Evolutionary conservation across 176 grass and related monocot species (phyloP).

Genomic region (Aegilops longissima): DNA sequence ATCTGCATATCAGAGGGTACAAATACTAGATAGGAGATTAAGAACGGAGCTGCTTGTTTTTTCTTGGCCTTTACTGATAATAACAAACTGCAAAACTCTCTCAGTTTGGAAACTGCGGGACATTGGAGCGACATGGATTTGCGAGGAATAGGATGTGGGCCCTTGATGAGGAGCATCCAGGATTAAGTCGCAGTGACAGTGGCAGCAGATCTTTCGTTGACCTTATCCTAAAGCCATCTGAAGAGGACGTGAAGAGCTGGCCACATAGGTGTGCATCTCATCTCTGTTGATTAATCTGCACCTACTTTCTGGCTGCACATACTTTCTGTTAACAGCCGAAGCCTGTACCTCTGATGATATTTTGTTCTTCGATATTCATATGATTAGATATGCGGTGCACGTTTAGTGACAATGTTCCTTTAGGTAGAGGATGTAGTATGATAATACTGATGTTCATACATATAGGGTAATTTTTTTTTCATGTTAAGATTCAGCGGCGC

Average conservation of each 20-base stretch:
- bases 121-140: constrained; percentile 88
- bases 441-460: not conserved
- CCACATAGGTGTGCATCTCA: constrained; percentile 68
- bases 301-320: not conserved
- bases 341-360: not conserved
- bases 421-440: not conserved
- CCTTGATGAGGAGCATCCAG: constrained; percentile 57
- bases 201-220: constrained; percentile 53
- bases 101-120: constrained; percentile 77
- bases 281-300: constrained; percentile 10
- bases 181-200: constrained; percentile 32
- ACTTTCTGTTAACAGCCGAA: constrained; percentile 10
- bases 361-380: not conserved
- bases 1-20: not conserved
- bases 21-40: not conserved
- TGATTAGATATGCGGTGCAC: not conserved
- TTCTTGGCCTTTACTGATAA: not conserved
- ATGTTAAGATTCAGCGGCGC: not conserved
- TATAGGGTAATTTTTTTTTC: too few relatives aligned
- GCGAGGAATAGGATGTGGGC: constrained; percentile 85
- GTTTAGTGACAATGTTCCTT: not conserved
- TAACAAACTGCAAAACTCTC: not conserved
- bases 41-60: too few relatives aligned
- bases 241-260: constrained; percentile 88
- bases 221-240: constrained; percentile 83